phyloP scores from a whole-genome alignment of 345 rosid species.

The Eucalyptus guilfoylei region DNA sequence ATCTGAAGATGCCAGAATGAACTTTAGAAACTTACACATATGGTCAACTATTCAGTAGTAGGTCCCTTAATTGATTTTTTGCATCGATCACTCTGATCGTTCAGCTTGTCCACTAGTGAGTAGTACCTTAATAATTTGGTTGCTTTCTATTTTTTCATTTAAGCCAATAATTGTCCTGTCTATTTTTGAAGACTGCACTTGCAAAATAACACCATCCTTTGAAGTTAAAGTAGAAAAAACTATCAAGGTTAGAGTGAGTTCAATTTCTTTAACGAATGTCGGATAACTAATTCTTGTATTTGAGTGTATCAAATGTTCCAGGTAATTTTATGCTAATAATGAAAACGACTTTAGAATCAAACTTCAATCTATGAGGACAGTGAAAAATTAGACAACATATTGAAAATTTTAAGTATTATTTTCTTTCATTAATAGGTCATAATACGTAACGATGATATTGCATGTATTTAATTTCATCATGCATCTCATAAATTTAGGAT shows the following conservation, averaged over 20 bases:
- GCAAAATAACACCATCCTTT: background rate
- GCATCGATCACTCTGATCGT: background rate
- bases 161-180: background rate
- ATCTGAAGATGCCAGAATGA: background rate
- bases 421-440: background rate
- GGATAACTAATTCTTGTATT: background rate
- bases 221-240: background rate
- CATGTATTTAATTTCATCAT: background rate
- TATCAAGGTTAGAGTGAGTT: background rate
- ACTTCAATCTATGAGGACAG: background rate
- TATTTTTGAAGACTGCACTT: background rate
- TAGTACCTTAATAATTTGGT: background rate
- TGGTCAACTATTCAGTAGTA: background rate
- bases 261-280: background rate
- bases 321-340: background rate
- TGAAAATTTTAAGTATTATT: background rate
- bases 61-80: background rate
- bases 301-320: background rate
- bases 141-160: background rate
- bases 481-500: background rate
- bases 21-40: background rate
- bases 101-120: background rate
- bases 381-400: background rate
- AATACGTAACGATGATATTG: background rate
- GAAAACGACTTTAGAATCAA: background rate